Conservation (phyloP, 768 basidiomycete genomes). For the Boletellus sp. region DNA sequence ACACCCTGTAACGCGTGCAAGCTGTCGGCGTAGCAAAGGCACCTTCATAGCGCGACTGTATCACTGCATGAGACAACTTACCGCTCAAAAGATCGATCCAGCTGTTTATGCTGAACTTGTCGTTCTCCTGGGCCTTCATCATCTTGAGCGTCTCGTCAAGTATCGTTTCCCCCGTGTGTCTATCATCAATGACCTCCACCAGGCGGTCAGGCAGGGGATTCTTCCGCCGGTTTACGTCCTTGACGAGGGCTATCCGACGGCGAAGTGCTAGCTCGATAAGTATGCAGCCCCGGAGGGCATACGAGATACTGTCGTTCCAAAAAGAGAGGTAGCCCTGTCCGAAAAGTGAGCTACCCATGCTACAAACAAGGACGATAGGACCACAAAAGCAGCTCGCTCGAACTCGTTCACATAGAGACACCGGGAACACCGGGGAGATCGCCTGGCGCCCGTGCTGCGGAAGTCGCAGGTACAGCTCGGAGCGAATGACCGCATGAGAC, state of each 20-base stretch:
- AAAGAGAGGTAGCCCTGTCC: slow-evolving; percentile 88
- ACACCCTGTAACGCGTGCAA: not conserved
- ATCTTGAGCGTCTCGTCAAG: slow-evolving; percentile 94
- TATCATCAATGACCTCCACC: slow-evolving; percentile 88
- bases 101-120: slow-evolving; percentile 65
- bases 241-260: slow-evolving; percentile 85
- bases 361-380: not conserved
- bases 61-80: slow-evolving; percentile 27
- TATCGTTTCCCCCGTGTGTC: slow-evolving; percentile 93
- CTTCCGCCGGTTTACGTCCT: slow-evolving; percentile 72
- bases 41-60: not conserved
- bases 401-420: slow-evolving; percentile 3
- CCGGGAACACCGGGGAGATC: not conserved
- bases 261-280: slow-evolving; percentile 96
- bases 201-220: slow-evolving; percentile 76
- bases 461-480: slow-evolving; percentile 7
- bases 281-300: slow-evolving; percentile 97
- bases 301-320: slow-evolving; percentile 99
- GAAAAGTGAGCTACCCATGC: slow-evolving; percentile 9
- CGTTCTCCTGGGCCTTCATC: slow-evolving; percentile 76
- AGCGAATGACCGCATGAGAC: slow-evolving; percentile 4
- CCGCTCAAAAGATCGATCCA: slow-evolving; percentile 97
- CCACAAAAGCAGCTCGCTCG: slow-evolving; percentile 21
- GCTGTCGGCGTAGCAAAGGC: not conserved
- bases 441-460: slow-evolving; percentile 19